Evolutionary conservation across 1,284 basidiomycete genomes (phyloP), one percentile per base, ranked within the genome.

Genomic region (Ustilago esculenta): DNA sequence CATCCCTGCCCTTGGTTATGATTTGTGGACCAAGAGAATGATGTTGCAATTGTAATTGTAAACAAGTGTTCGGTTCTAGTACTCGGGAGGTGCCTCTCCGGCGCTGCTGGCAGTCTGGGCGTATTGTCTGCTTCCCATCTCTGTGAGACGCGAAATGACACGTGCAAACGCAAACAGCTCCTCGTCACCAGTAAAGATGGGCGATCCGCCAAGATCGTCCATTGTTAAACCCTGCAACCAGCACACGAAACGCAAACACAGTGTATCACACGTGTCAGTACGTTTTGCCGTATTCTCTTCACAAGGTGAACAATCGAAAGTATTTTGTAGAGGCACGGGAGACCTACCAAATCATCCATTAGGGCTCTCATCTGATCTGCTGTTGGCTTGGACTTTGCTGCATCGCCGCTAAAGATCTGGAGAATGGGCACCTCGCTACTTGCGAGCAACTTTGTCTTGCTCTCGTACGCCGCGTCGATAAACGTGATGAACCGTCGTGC

Each of bases 401-500:
- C 50, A 29, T 69, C 70, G 18, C 65, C 72, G 20, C 54, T 63
- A 23, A 81, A 81, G 40, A 79, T 75, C 46, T 78, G 75, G 42
- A 81, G 41, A 33, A 81, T 72, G 20, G 76, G 76, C 15, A 79
- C 79, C 48, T 81, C 72, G 44, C 65, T 72, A 27, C 56, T 60
- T 24, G 70, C 61, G 18, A 81, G 52, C 25, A 81, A 36, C 52
- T 74, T 77, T 24, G 73, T 75, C 59, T 81, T 80, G 61, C 68
- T 73, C 61, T 81, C 80, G 59, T 81, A 81, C n/a, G 75, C 72
- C 86, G 91, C 92, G 84, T 98, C 95, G 77, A 98, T 90, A 77
- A 98, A 98, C 0, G 94, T 96, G 82, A 98, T 98, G 82, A 98
- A 98, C 59, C 96, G 86, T 59, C 95, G 86, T 7, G 94, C 94